Evolutionary conservation across 177 flowering plant species (phyloP).

Genomic region (Tripterygium wilfordii): DNA sequence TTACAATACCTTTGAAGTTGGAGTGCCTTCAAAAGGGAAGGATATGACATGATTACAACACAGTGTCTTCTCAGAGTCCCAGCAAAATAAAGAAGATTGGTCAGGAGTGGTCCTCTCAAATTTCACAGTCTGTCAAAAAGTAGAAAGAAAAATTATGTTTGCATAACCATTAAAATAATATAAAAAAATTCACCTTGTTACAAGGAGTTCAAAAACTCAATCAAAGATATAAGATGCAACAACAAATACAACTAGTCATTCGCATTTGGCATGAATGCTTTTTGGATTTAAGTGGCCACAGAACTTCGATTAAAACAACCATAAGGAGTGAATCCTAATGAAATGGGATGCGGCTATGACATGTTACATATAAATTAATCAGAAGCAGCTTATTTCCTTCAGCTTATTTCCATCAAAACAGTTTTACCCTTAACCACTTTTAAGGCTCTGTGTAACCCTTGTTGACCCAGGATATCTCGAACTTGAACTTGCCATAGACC

Average conservation of each 20-base stretch:
- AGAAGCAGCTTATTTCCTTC: no score
- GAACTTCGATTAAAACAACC: not conserved
- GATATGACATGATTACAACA: slow-evolving; percentile 7
- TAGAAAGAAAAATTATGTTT: not conserved
- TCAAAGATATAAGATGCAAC: no score
- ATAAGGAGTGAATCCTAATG: not conserved
- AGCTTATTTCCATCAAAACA: no score
- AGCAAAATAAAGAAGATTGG: slow-evolving; percentile 13
- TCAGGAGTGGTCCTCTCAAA: slow-evolving; percentile 15
- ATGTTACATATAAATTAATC: no score
- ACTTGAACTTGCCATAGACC: no score
- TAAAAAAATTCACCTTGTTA: not conserved
- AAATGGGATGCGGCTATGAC: not conserved
- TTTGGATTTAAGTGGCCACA: not conserved
- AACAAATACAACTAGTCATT: no score
- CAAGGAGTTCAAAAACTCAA: no score
- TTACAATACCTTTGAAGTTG: slow-evolving; percentile 24
- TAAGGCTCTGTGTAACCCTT: no score
- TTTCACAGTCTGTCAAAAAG: slow-evolving; percentile 10
- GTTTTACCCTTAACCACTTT: no score
- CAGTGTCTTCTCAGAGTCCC: slow-evolving; percentile 17
- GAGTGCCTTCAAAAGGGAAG: slow-evolving; percentile 13
- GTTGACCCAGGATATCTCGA: no score
- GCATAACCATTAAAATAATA: not conserved
- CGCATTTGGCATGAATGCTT: not conserved